Evolutionary conservation across 208 protist genomes (phyloP), one percentile per base, ranked within the genome.

Genomic region (Acanthamoeba divionensis): DNA sequence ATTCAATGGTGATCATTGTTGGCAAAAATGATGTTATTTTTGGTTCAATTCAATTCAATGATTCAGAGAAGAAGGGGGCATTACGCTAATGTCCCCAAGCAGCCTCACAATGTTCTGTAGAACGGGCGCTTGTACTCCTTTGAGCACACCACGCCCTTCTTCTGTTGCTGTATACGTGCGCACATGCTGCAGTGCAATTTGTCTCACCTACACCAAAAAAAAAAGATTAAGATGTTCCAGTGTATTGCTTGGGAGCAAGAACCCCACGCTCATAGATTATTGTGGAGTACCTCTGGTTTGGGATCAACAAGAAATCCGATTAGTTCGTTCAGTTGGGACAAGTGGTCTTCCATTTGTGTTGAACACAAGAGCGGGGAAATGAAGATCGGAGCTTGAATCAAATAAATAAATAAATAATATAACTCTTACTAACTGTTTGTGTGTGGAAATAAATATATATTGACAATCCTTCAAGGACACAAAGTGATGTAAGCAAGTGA

Each of bases 151-250:
- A 26, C 80, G 48, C 8, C 57, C 60, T 31, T 89, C 80, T 24
- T 55, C 9, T 33, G 80, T 73, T 9, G 60, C 80, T 10, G 80
- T 89, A 44, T 62, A 71, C 5, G 57, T 33, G 5, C 45, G 41
- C 29, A 89, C 33, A 18, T 89, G 80, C 60, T 89, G 80, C 15
- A 89, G 52, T 15, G 80, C 80, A 38, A 89, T 89, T 73, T 73
- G 52, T 1, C 80, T 55, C 47, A 89, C 80, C 80, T 89, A 10
- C 13, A 15, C 13, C 13, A 29, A 24, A 77, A 45, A 77, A 26
- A 77, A 26, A 77, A 48, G 24, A 36, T 18, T 13, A 77, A 77
- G 9, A 36, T 38, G 45, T 0, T 48, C 8, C 2, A 77, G 7
- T 62, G 12, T n/a, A n/a, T n/a, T n/a, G n/a, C n/a, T n/a, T n/a